Base-by-base conservation (phyloP, 2,329 filamentous ascomycete species). In the Aspergillus neoniger region DNA sequence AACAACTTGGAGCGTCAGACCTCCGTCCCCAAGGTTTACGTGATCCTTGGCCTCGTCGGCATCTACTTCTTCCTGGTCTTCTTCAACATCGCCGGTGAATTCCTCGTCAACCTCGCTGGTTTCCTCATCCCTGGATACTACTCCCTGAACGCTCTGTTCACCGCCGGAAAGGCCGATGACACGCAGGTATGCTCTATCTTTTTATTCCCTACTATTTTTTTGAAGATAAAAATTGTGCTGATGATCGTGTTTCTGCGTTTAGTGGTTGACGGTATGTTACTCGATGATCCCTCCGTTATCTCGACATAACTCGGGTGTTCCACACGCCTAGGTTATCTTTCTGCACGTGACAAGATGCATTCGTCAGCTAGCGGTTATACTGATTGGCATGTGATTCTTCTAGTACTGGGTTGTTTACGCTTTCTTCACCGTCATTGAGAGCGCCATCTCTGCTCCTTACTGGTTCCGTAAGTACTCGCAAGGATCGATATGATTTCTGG, bases 51-150 rank as follows among this genome's bases (percentile, higher is more conserved):
- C 68, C 79, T 89, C 58, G 84, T 80, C 65, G 86, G 84, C 60
- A 80, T 88, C 63, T 89, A 89, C 82, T 87, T 88, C 80, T 88
- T 88, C 83, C 80, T 88, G 58, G 82, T 89, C 77, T 89, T 89
- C 80, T 89, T 89, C 81, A 89, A 89, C 81, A 88, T 89, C 67
- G 86, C 84, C 63, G 86, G 86, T 76, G 84, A 86, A 71, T 88
- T 89, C 77, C 82, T 89, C 61, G 85, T 88, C 73, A 89, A 89
- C 79, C 82, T 86, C 70, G 85, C 86, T 63, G 86, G 86, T 63
- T 89, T 89, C 75, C 73, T 86, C 65, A 79, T 89, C 63, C 86
- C 86, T 50, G 85, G 83, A 65, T 89, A 88, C 80, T 89, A 88
- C 77, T 88, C 86, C 25, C 80, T 89, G 58, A 79, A 85, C 66